Conservation (phyloP, 1,139 yeast genomes). For the Spathaspora sp. region DNA sequence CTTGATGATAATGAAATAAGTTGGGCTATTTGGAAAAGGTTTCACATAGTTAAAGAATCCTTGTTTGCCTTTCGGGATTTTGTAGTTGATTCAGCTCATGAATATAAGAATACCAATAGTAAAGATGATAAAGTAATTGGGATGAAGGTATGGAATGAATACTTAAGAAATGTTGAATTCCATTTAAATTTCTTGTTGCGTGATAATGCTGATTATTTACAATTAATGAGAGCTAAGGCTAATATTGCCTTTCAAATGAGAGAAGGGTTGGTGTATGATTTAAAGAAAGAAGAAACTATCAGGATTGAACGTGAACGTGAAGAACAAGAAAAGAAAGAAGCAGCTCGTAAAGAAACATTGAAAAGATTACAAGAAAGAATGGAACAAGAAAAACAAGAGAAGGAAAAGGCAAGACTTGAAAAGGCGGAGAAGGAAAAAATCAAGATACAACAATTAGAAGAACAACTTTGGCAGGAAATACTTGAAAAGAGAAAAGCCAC, state of each 20-base stretch:
- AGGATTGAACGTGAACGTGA: constrained; percentile 2
- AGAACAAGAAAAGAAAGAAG: constrained; percentile 11
- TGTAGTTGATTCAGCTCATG: constrained; percentile 46
- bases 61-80: constrained; percentile 58
- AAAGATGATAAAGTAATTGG: constrained; percentile 30
- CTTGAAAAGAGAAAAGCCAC: background rate
- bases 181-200: constrained; percentile 60
- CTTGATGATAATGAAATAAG: constrained; percentile 32
- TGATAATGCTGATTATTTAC: constrained; percentile 72
- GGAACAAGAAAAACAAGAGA: constrained; percentile 1
- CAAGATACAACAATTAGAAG: background rate
- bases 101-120: constrained; percentile 25
- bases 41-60: constrained; percentile 55
- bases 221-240: constrained; percentile 76
- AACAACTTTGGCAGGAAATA: background rate
- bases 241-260: constrained; percentile 77
- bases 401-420: background rate
- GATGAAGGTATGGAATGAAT: constrained; percentile 48
- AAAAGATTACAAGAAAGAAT: constrained; percentile 3
- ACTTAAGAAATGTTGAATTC: constrained; percentile 56
- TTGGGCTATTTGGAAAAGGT: constrained; percentile 72
- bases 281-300: constrained; percentile 7
- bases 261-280: constrained; percentile 38
- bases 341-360: constrained; percentile 9
- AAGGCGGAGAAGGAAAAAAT: background rate